These are phyloP conservation scores for Leccinum huronense DNA, from an alignment of 1,284 basidiomycete species.

Conservation along the genomic window DNA sequence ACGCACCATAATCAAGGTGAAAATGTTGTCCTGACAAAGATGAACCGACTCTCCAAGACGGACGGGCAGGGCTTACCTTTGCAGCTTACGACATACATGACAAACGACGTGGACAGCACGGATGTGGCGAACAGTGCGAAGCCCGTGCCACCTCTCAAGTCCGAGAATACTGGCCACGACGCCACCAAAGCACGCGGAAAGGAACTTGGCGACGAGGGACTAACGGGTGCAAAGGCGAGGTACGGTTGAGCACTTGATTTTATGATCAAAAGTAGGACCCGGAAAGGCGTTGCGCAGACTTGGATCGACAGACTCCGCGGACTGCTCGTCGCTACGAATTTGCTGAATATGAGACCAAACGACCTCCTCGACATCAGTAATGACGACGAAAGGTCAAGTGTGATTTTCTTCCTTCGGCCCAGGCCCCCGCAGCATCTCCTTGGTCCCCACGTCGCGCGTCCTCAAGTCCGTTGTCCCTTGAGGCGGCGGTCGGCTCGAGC, in stretches of 20 bases:
- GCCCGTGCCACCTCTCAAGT: constrained; percentile 74
- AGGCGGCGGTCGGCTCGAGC: constrained; percentile 42
- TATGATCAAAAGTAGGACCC: too few relatives aligned
- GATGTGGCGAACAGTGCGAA: constrained; percentile 75
- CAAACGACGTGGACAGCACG: constrained; percentile 62
- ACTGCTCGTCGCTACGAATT: too few relatives aligned
- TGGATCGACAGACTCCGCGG: too few relatives aligned
- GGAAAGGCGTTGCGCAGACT: too few relatives aligned
- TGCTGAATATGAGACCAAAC: too few relatives aligned
- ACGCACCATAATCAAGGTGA: constrained; percentile 85
- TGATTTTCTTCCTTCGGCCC: constrained; percentile 45
- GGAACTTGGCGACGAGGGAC: constrained; percentile 64
- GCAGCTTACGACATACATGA: constrained; percentile 70
- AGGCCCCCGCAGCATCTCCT: constrained; percentile 62
- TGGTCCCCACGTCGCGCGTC: constrained; percentile 59
- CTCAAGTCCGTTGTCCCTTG: constrained; percentile 50
- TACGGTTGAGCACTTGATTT: too few relatives aligned
- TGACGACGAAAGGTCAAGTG: too few relatives aligned
- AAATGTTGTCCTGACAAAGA: constrained; percentile 82
- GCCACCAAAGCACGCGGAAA: constrained; percentile 80
- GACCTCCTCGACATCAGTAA: too few relatives aligned
- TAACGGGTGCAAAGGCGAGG: constrained; percentile 16
- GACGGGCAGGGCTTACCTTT: constrained; percentile 57
- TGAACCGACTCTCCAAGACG: constrained; percentile 67
- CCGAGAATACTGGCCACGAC: constrained; percentile 85